phyloP scores from a whole-genome alignment of 2,329 filamentous ascomycete species.

The Penicillium sp. region DNA sequence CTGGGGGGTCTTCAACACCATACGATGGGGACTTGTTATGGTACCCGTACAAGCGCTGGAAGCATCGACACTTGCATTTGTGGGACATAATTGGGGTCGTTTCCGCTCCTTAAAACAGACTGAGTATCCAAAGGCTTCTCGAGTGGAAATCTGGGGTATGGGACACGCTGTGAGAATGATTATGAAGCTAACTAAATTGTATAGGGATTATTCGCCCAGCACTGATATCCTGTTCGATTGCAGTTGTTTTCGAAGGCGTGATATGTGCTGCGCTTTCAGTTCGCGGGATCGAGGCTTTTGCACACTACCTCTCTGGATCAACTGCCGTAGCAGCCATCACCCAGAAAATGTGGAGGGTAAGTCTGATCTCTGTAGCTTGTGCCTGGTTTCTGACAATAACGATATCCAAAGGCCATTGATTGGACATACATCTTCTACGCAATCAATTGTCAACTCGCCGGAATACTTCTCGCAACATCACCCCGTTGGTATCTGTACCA shows the following conservation, averaged over 20 bases:
- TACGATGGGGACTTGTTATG: constrained; percentile 69
- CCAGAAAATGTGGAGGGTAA: constrained; percentile 57
- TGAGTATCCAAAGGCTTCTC: constrained; percentile 1
- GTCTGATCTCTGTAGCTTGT: constrained; percentile 23
- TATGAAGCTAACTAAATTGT: neutral
- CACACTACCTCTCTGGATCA: constrained; percentile 55
- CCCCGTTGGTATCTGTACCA: constrained; percentile 58
- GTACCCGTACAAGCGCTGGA: constrained; percentile 64
- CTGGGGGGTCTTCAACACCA: constrained; percentile 69
- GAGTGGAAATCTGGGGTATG: constrained; percentile 16
- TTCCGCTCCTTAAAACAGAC: constrained; percentile 20
- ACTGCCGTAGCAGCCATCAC: constrained; percentile 55
- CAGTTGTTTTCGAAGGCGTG: constrained; percentile 48
- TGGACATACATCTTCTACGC: constrained; percentile 16
- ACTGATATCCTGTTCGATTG: constrained; percentile 46
- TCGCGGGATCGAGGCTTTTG: constrained; percentile 56
- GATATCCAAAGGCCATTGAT: constrained; percentile 4
- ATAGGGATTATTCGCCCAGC: constrained; percentile 49
- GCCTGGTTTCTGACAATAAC: constrained; percentile 47
- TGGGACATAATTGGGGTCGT: constrained; percentile 61
- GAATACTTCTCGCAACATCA: constrained; percentile 57
- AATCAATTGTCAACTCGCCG: constrained; percentile 49
- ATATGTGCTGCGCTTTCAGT: constrained; percentile 58
- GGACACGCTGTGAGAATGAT: neutral
- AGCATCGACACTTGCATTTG: constrained; percentile 58